These are phyloP conservation scores for Scenedesmus sp. DNA, from an alignment of 163 green algal genomes.

Conservation along the genomic window DNA sequence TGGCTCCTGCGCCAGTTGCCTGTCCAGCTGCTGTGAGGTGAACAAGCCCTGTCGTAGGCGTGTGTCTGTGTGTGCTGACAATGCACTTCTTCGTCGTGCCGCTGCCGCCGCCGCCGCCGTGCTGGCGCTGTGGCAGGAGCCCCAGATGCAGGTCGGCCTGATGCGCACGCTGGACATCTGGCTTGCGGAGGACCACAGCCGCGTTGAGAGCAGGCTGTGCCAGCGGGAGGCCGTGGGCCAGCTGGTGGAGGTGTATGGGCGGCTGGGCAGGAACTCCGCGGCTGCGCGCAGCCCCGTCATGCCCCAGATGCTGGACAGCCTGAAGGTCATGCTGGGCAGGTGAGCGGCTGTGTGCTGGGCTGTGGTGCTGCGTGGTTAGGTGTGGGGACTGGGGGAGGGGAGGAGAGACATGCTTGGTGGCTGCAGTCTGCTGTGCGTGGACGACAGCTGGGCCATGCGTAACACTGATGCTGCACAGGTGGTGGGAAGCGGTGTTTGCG, in stretches of 20 bases:
- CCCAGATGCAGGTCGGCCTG: slow-evolving; percentile 63
- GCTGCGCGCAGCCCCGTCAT: slow-evolving; percentile 21
- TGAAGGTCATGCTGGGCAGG: slow-evolving; percentile 53
- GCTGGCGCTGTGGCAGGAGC: not conserved
- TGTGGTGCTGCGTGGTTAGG: not conserved
- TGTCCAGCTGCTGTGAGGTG: no score
- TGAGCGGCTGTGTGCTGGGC: not conserved
- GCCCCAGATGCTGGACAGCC: slow-evolving; percentile 61
- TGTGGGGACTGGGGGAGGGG: no score
- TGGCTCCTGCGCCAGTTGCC: no score
- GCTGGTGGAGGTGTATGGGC: slow-evolving; percentile 77
- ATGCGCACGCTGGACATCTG: slow-evolving; percentile 82
- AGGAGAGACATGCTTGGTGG: no score
- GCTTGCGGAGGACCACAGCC: slow-evolving; percentile 78
- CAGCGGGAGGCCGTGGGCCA: slow-evolving; percentile 67
- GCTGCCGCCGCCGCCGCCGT: not conserved
- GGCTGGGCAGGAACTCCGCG: not conserved
- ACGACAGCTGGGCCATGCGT: no score
- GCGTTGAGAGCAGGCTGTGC: slow-evolving; percentile 75
- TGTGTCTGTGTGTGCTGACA: not conserved
- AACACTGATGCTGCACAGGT: no score
- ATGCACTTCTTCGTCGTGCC: not conserved
- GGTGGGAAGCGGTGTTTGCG: no score
- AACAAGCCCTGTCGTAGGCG: not conserved
- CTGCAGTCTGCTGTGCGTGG: no score